These are phyloP conservation scores for Paecilomyces sp. DNA, from an alignment of 2,329 filamentous ascomycete species.

Conservation along the genomic window DNA sequence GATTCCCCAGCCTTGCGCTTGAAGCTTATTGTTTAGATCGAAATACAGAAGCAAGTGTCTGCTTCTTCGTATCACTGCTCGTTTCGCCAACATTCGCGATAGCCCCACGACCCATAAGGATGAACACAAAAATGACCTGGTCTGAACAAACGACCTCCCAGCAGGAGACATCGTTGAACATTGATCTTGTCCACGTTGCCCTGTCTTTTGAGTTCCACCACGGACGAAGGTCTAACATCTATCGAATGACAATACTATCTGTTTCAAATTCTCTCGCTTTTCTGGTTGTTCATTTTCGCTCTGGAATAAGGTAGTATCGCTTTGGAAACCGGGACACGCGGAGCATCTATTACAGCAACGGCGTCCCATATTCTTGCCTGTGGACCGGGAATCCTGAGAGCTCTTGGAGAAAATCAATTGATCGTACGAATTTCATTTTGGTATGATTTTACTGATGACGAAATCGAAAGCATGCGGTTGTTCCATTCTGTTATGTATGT, in stretches of 20 bases:
- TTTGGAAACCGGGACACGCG: neutral
- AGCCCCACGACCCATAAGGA: neutral
- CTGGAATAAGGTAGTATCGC: neutral
- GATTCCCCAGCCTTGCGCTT: slow-evolving; percentile 6
- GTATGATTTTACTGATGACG: neutral
- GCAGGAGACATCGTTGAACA: neutral
- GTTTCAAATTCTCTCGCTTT: neutral
- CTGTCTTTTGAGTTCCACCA: neutral
- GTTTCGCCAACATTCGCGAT: neutral
- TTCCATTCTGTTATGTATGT: neutral
- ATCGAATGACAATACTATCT: neutral
- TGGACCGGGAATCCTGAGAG: neutral
- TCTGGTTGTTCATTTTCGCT: neutral
- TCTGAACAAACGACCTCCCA: neutral
- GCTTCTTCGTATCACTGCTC: neutral
- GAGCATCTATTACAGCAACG: neutral
- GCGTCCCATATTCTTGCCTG: neutral
- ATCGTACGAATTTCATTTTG: neutral
- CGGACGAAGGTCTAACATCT: neutral
- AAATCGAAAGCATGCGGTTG: neutral
- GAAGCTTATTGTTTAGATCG: slow-evolving; percentile 7
- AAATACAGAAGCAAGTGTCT: neutral
- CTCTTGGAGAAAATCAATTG: neutral
- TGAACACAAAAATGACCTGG: neutral
- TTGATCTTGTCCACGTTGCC: neutral